Base-by-base conservation (phyloP, 192 early-diverging fungal species). In the Nowakowskiella sp. region DNA sequence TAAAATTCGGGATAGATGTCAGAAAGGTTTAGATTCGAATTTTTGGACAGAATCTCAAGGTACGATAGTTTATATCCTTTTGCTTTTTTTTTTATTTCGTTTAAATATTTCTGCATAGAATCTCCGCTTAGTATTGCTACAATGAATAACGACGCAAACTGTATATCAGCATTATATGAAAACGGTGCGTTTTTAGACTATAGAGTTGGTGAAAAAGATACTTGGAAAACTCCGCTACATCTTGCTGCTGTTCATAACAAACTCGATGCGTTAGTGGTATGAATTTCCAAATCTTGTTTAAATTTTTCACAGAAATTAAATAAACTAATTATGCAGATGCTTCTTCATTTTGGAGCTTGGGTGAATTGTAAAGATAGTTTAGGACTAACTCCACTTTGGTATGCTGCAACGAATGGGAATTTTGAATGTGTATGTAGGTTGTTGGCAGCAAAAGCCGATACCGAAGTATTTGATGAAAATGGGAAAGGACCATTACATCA, bases 171-270 rank as follows among this genome's bases (percentile, higher is more conserved):
- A 29, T 51, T 78, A 2, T 29, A 74, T 10, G 70, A 78, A 9
- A 59, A 64, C 43, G 76, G 76, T 4, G 76, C 76, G 0, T 62
- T 66, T 13, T 33, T 62, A 51, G 76, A 78, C 47, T 78, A 33
- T 36, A 31, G 68, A 9, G 27, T 61, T 21, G 62, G 70, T 16
- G 70, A 73, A 23, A 57, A 56, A 39, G 62, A 69, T 16, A 62
- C 61, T 16, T 68, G 72, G 59, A 72, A 70, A 32, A 65, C 76
- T 5, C 66, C 76, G 3, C 44, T 78, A 28, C 76, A 78, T 51
- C 6, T 74, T 19, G 74, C 74, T 9, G 67, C 72, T 7, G 43
- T 54, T 21, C 60, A 73, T 56, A 73, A 73, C 62, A 76, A 73
- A 47, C 8, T 57, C 22, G 4, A 47, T 16, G 67, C 71, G 8